A percentile compares a stretch with the other conserved stretches of the same genome.
These are phyloP conservation scores for Pseudevernia furfuracea DNA, from an alignment of 495 filamentous ascomycete genomes.

Conservation along the genomic window DNA sequence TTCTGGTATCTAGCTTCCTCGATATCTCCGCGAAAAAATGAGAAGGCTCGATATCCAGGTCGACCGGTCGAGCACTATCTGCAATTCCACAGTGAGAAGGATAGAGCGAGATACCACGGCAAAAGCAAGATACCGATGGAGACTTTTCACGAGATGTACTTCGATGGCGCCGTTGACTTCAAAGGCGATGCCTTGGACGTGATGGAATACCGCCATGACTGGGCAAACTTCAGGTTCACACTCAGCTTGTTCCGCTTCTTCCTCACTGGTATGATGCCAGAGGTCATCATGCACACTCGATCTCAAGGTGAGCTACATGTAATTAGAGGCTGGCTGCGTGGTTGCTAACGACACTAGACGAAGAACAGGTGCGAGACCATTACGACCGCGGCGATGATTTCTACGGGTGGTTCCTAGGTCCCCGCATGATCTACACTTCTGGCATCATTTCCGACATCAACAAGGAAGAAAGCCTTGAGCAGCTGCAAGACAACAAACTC, in stretches of 20 bases:
- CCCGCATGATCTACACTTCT: slow-evolving; percentile 68
- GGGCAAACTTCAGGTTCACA: slow-evolving; percentile 63
- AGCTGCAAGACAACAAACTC: slow-evolving; percentile 66
- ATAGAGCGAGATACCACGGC: slow-evolving; percentile 50
- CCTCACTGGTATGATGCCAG: slow-evolving; percentile 60
- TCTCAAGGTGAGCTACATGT: slow-evolving; percentile 50
- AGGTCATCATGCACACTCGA: slow-evolving; percentile 59
- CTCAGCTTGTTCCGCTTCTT: slow-evolving; percentile 58
- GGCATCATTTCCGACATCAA: slow-evolving; percentile 61
- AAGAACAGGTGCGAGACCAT: slow-evolving; percentile 69
- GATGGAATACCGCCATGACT: slow-evolving; percentile 60
- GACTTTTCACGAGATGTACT: slow-evolving; percentile 62
- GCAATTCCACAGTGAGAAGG: slow-evolving; percentile 51
- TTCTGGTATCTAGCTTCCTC: slow-evolving; percentile 53
- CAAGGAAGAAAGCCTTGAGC: slow-evolving; percentile 56
- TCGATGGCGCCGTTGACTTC: slow-evolving; percentile 55
- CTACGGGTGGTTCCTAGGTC: slow-evolving; percentile 67
- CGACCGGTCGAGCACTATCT: slow-evolving; percentile 58
- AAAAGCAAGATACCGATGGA: slow-evolving; percentile 59
- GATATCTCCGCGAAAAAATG: slow-evolving; percentile 53
- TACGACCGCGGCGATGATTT: slow-evolving; percentile 71
- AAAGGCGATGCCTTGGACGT: slow-evolving; percentile 54
- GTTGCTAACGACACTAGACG: slow-evolving; percentile 41
- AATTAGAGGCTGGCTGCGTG: neutral
- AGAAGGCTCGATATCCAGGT: slow-evolving; percentile 54